Base-by-base conservation (phyloP, 225 moss, liverwort and hornwort genomes). In the Lunularia cruciata region DNA sequence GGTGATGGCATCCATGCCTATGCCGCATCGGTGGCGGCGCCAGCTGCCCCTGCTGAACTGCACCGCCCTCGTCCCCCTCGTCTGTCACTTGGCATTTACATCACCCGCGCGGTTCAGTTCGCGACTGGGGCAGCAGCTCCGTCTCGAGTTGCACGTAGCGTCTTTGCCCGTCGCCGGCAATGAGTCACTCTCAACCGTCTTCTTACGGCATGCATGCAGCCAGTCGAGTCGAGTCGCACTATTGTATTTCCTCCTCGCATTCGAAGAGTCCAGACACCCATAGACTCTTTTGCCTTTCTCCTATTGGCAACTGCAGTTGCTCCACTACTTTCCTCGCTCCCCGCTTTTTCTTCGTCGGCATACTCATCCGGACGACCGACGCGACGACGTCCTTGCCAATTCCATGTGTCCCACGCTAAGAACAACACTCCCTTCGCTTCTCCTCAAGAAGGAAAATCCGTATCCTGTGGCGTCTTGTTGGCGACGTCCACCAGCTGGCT, bases 71-170 rank as follows among this genome's bases (percentile, higher is more conserved):
- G 52, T 52, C 14, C 52, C 52, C 52, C 52, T 52, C 52, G 20
- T 8, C 2, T 52, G 52, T 20, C 14, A 52, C 52, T 52, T 52
- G 14, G 52, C 5, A 20, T 52, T 52, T 52, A 52, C 52, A 52
- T 52, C 20, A 14, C 16, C 52, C 52, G 52, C 52, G 52, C 52
- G 52, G 52, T 52, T 52, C 52, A n/a, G 23, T 16, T n/a, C 52
- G 23, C 23, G 52, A 16, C 3, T 16, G 16, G 43, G 11, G 1
- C 43, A 3, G 11, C 43, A 43, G 52, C 52, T 8, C 14, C n/a
- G 52, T 52, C 52, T 52, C 52, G 52, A 52, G 52, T 52, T 52
- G 52, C 52, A 52, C 52, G 52, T 52, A 16, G 52, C 52, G 43
- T 43, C 43, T 11, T 16, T 16, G 43, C 12, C 43, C 11, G n/a